A percentile compares a stretch with the other conserved stretches of the same genome.
phyloP scores from a whole-genome alignment of 176 grass and related monocot genomes.

The Thinopyrum elongatum region DNA sequence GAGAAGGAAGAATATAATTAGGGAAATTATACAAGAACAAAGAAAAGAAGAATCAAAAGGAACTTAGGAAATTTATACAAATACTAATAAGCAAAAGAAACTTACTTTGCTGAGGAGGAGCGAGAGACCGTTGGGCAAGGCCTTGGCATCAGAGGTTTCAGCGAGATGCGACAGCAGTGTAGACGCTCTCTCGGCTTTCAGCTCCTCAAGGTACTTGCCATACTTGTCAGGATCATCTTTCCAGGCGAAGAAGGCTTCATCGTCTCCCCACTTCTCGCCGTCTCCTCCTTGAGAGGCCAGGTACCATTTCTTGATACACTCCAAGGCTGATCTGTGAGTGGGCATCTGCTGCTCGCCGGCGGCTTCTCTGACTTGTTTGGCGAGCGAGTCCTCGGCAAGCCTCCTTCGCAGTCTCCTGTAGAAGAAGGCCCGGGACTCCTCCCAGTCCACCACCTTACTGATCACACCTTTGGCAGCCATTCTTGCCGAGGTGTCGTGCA shows the following conservation, averaged over 20 bases:
- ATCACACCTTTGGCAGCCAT: constrained; percentile 95
- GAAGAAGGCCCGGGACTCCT: constrained; percentile 75
- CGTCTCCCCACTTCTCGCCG: constrained; percentile 62
- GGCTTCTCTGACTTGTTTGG: constrained; percentile 63
- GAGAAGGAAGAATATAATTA: background rate
- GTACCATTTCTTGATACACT: constrained; percentile 74
- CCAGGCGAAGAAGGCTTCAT: constrained; percentile 89
- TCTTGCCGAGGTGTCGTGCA: constrained; percentile 85
- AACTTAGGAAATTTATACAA: no score
- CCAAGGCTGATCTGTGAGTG: constrained; percentile 46
- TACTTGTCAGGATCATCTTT: constrained; percentile 77
- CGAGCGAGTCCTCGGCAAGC: constrained; percentile 64
- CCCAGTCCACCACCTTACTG: constrained; percentile 84
- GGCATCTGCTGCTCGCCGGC: constrained; percentile 61
- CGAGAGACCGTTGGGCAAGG: constrained; percentile 62
- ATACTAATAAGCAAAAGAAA: background rate
- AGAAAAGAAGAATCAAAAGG: background rate
- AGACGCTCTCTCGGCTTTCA: constrained; percentile 64
- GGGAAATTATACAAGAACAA: no score
- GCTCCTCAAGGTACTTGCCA: constrained; percentile 56
- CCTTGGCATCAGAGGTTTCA: constrained; percentile 62
- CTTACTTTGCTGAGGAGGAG: constrained; percentile 80
- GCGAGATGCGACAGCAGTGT: constrained; percentile 55
- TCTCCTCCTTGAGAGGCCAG: constrained; percentile 34
- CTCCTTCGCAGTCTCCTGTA: constrained; percentile 80